These are phyloP conservation scores for Podospora sp. DNA, from an alignment of 495 filamentous ascomycete genomes.

Conservation along the genomic window DNA sequence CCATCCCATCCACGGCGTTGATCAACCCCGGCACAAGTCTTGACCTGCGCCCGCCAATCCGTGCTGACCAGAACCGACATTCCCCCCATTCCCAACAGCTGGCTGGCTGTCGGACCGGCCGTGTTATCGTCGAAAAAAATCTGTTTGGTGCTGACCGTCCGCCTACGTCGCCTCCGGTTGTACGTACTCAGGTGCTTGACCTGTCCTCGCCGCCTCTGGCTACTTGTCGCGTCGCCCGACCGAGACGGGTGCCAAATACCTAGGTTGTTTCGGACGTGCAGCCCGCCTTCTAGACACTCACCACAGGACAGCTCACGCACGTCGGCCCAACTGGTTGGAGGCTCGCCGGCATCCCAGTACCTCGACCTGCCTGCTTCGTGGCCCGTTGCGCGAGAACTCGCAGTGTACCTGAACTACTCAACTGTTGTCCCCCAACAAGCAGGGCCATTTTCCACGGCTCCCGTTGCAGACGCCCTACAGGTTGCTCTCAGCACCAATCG, in stretches of 20 bases:
- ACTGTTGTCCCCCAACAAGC: constrained; percentile 30
- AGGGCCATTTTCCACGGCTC: constrained; percentile 28
- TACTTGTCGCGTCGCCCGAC: constrained; percentile 25
- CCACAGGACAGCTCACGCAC: constrained; percentile 31
- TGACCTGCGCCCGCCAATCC: constrained; percentile 19
- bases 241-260: constrained; percentile 2
- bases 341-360: constrained; percentile 24
- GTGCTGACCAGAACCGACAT: constrained; percentile 18
- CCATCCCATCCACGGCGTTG: constrained; percentile 17
- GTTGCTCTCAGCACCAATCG: constrained; percentile 34
- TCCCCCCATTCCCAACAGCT: constrained; percentile 2
- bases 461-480: constrained; percentile 29
- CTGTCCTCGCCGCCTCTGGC: background rate
- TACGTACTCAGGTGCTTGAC: constrained; percentile 12
- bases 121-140: constrained; percentile 21
- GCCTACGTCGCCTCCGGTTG: constrained; percentile 27
- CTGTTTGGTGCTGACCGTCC: constrained; percentile 23
- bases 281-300: constrained; percentile 26
- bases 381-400: constrained; percentile 33
- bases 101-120: constrained; percentile 18
- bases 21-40: constrained; percentile 22
- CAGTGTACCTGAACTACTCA: constrained; percentile 29
- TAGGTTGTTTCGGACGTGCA: constrained; percentile 36
- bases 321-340: constrained; percentile 33
- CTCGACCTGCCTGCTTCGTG: constrained; percentile 23